These are phyloP conservation scores for Sphagnum contortum DNA, from an alignment of 225 moss, liverwort and hornwort genomes.

Conservation along the genomic window DNA sequence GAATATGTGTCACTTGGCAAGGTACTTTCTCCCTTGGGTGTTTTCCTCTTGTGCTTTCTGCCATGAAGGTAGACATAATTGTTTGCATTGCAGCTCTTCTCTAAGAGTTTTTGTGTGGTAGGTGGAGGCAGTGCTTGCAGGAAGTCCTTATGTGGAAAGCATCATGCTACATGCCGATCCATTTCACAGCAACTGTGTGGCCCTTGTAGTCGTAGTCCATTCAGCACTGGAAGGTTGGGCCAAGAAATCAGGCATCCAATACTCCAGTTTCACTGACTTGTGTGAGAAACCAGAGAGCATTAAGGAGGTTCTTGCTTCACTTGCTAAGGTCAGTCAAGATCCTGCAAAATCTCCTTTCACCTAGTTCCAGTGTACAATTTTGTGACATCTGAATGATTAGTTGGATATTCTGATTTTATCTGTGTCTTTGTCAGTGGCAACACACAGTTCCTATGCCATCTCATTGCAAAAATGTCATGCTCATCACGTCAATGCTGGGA, in stretches of 20 bases:
- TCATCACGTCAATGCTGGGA: too few species aligned
- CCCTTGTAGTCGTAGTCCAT: conserved; percentile 29
- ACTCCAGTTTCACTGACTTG: conserved; percentile 14
- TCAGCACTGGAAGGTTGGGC: conserved; percentile 38
- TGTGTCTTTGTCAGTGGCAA: too few species aligned
- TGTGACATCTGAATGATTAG: too few species aligned
- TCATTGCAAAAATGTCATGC: too few species aligned
- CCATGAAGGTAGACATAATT: too few species aligned
- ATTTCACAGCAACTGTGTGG: conserved; percentile 23
- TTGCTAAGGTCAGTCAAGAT: conserved; percentile 13
- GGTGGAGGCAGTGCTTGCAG: conserved; percentile 42
- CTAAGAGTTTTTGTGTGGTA: conserved; percentile 1
- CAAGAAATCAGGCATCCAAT: conserved; percentile 10
- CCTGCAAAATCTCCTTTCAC: too few species aligned
- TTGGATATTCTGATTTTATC: too few species aligned
- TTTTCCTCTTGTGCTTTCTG: too few species aligned
- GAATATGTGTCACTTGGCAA: conserved; percentile 54
- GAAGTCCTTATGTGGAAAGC: conserved; percentile 32
- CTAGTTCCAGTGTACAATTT: too few species aligned
- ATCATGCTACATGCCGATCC: conserved; percentile 44
- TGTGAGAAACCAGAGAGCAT: conserved; percentile 25
- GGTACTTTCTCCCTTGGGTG: conserved; percentile 3
- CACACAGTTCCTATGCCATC: too few species aligned
- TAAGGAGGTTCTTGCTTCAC: conserved; percentile 23
- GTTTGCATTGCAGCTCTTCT: background rate